phyloP scores from a whole-genome alignment of 1,139 yeast species.

The Zygoascus meyerae region DNA sequence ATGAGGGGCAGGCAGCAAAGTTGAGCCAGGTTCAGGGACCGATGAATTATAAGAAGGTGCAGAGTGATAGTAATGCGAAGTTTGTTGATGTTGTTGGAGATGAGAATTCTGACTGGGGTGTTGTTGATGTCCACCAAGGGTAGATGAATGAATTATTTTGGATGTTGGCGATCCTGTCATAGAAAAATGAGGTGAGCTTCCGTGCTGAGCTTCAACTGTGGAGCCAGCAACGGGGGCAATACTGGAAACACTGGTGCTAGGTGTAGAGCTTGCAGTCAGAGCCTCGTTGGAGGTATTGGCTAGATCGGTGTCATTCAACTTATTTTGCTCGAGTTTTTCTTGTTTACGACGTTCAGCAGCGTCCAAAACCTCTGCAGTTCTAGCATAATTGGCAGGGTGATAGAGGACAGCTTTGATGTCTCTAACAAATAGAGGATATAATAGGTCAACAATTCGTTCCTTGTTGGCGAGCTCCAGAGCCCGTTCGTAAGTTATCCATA shows the following conservation, averaged over 20 bases:
- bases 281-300: slow-evolving; percentile 9
- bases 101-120: not conserved
- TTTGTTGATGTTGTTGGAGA: slow-evolving; percentile 9
- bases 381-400: slow-evolving; percentile 33
- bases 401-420: slow-evolving; percentile 68
- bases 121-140: not conserved
- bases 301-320: slow-evolving; percentile 8
- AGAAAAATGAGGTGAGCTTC: slow-evolving; percentile 8
- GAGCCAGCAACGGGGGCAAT: too few relatives aligned
- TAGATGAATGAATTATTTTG: slow-evolving; percentile 2
- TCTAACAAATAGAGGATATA: slow-evolving; percentile 83
- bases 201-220: slow-evolving; percentile 1
- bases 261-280: slow-evolving; percentile 4
- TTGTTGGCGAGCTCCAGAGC: slow-evolving; percentile 88
- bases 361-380: slow-evolving; percentile 31
- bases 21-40: not conserved
- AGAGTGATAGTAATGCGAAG: slow-evolving; percentile 6
- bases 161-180: slow-evolving; percentile 9
- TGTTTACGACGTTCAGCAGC: slow-evolving; percentile 26
- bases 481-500: slow-evolving; percentile 95
- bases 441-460: slow-evolving; percentile 77
- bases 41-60: slow-evolving; percentile 1
- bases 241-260: slow-evolving; percentile 11
- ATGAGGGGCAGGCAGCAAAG: slow-evolving; percentile 8
- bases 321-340: slow-evolving; percentile 9